phyloP scores from a whole-genome alignment of 768 basidiomycete genomes.

The Termitomyces sp. region DNA sequence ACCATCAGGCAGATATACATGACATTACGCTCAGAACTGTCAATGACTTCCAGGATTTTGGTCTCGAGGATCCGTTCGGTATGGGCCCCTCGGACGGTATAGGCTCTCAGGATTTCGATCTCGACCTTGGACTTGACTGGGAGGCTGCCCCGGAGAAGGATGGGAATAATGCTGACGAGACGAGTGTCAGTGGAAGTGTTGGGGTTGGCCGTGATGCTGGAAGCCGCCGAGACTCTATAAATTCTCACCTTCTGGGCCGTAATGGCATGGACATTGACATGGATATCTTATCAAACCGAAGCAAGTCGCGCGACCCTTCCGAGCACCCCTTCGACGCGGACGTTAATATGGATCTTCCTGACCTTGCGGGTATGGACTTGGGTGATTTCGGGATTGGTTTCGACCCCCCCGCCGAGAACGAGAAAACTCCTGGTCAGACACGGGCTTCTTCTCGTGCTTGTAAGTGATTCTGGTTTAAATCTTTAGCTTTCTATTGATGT shows the following conservation, averaged over 20 bases:
- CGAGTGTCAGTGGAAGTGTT: constrained; percentile 55
- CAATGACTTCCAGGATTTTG: constrained; percentile 65
- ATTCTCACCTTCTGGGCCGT: constrained; percentile 51
- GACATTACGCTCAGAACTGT: constrained; percentile 84
- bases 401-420: constrained; percentile 37
- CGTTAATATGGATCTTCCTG: constrained; percentile 41
- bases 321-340: constrained; percentile 61
- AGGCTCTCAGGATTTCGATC: constrained; percentile 77
- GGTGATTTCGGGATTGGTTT: constrained; percentile 60
- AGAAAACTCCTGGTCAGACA: constrained; percentile 54
- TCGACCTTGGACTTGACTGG: constrained; percentile 76
- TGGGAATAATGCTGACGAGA: constrained; percentile 40
- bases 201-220: constrained; percentile 75
- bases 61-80: constrained; percentile 70
- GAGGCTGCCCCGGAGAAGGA: constrained; percentile 47
- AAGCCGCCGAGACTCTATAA: constrained; percentile 49
- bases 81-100: constrained; percentile 78
- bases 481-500: background rate
- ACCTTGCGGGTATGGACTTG: constrained; percentile 60
- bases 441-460: constrained; percentile 64
- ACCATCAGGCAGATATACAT: constrained; percentile 78
- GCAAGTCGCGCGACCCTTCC: constrained; percentile 56
- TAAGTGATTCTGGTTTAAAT: constrained; percentile 26
- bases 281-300: constrained; percentile 55
- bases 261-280: constrained; percentile 43